These are phyloP conservation scores for Raphanus sativus DNA, from an alignment of 345 rosid species.

Conservation along the genomic window DNA sequence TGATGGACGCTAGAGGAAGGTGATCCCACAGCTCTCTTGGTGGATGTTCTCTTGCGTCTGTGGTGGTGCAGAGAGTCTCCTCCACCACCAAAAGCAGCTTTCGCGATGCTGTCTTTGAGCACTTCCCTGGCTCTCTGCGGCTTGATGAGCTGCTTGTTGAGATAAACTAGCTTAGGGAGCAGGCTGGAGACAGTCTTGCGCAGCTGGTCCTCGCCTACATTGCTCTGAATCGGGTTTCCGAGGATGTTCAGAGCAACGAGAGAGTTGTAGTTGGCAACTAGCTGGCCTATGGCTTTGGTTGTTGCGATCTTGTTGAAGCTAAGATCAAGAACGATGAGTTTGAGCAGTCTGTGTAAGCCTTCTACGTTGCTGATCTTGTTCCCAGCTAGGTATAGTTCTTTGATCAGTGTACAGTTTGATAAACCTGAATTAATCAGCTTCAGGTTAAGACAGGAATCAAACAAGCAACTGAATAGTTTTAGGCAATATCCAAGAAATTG, in stretches of 20 bases:
- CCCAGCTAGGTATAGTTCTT: constrained; percentile 86
- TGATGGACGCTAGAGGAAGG: constrained; percentile 34
- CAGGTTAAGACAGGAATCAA: background rate
- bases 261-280: constrained; percentile 84
- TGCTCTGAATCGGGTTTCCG: constrained; percentile 78
- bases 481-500: too few species aligned
- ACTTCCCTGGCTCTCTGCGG: constrained; percentile 73
- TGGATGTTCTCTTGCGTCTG: constrained; percentile 25
- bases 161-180: constrained; percentile 75
- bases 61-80: constrained; percentile 40
- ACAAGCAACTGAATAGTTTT: background rate
- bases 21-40: constrained; percentile 31
- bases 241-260: constrained; percentile 72
- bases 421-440: constrained; percentile 47
- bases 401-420: constrained; percentile 78
- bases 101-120: constrained; percentile 69
- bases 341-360: constrained; percentile 85
- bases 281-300: constrained; percentile 79
- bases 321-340: constrained; percentile 79
- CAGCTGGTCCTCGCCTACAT: constrained; percentile 75
- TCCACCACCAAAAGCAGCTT: constrained; percentile 70
- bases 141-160: constrained; percentile 81
- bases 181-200: constrained; percentile 69
- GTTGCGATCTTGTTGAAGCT: constrained; percentile 97
- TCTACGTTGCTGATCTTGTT: constrained; percentile 87